Evolutionary conservation across 208 protist species (phyloP).

Genomic region (Acanthamoeba healyi): DNA sequence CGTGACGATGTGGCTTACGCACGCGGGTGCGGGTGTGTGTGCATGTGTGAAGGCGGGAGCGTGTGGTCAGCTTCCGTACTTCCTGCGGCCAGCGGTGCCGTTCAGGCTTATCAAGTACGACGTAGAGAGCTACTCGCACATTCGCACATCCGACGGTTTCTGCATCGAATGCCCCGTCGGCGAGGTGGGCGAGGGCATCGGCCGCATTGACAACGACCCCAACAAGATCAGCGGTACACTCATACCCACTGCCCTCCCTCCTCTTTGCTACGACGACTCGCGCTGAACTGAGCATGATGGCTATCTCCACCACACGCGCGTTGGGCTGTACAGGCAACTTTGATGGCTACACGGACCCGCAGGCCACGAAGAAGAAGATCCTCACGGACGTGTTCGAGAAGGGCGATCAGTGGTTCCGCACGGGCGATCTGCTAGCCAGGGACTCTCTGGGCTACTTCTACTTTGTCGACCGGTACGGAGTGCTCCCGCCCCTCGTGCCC

Average conservation of each 20-base stretch:
- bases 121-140: slow-evolving; percentile 62
- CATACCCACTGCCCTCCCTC: too few species aligned
- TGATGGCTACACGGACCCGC: slow-evolving; percentile 77
- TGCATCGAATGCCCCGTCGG: slow-evolving; percentile 76
- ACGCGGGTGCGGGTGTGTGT: background rate
- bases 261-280: too few species aligned
- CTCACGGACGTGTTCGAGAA: slow-evolving; percentile 63
- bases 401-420: slow-evolving; percentile 81
- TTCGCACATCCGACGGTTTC: slow-evolving; percentile 71
- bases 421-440: slow-evolving; percentile 75
- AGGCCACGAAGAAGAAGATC: slow-evolving; percentile 77
- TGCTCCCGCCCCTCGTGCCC: background rate
- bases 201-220: slow-evolving; percentile 61
- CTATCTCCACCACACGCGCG: too few species aligned
- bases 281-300: too few species aligned
- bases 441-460: slow-evolving; percentile 81
- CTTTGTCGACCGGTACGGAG: slow-evolving; percentile 76
- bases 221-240: slow-evolving; percentile 22
- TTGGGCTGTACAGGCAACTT: slow-evolving; percentile 61
- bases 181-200: slow-evolving; percentile 78
- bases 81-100: slow-evolving; percentile 57
- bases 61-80: slow-evolving; percentile 14
- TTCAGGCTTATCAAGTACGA: slow-evolving; percentile 72
- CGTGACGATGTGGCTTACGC: too few species aligned
- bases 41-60: background rate